Percentiles rank a stretch among this genome's conserved stretches.
phyloP scores from a whole-genome alignment of 192 early-diverging fungal genomes.

The Coemansia sp. region DNA sequence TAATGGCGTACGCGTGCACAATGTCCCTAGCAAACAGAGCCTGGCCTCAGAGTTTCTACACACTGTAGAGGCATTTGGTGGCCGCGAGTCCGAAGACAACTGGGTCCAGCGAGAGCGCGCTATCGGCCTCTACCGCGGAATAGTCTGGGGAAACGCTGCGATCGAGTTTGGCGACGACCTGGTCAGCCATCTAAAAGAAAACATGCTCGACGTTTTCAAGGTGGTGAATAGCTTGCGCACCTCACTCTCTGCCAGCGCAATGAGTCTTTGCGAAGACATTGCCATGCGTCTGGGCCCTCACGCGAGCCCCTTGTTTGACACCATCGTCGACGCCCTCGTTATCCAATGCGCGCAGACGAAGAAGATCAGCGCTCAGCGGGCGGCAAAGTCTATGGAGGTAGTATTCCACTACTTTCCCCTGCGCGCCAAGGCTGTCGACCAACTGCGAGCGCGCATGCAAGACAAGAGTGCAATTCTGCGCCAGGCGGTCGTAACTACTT shows the following conservation, averaged over 20 bases:
- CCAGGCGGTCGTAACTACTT: conserved; percentile 35
- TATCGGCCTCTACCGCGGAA: conserved; percentile 44
- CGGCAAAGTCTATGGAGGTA: conserved; percentile 35
- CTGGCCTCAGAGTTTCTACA: conserved; percentile 43
- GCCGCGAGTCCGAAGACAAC: conserved; percentile 53
- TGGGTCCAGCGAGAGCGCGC: conserved; percentile 55
- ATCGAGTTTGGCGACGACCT: conserved; percentile 45
- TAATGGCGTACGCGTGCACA: conserved; percentile 32
- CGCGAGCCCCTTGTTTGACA: conserved; percentile 32
- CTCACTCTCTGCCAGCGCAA: conserved; percentile 42
- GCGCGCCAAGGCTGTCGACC: conserved; percentile 40
- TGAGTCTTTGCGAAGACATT: conserved; percentile 55
- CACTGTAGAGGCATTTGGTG: conserved; percentile 33
- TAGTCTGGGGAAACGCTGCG: conserved; percentile 56
- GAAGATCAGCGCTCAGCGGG: conserved; percentile 51
- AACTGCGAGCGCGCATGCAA: conserved; percentile 31
- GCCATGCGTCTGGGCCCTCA: conserved; percentile 47
- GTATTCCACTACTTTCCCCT: conserved; percentile 46
- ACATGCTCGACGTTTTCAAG: conserved; percentile 43
- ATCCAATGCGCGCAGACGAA: conserved; percentile 55
- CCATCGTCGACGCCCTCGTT: conserved; percentile 39
- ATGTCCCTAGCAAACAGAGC: conserved; percentile 39
- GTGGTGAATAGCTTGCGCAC: conserved; percentile 53
- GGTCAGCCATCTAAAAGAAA: conserved; percentile 31
- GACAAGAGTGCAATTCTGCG: conserved; percentile 53